phyloP scores from a whole-genome alignment of 179 eudicot species.

The Camellia oleifera region DNA sequence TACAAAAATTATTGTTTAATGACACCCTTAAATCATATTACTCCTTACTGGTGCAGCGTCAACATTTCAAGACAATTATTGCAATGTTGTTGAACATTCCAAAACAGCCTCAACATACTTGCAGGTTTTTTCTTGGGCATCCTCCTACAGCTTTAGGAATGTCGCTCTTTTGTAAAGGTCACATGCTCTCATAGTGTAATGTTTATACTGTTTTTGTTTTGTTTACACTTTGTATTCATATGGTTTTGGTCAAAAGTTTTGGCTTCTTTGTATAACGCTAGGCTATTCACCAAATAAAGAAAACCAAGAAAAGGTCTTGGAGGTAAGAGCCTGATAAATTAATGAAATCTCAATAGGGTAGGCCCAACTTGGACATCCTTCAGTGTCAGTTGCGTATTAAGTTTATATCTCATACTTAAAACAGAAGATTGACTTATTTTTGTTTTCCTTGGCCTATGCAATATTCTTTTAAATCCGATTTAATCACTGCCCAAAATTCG shows the following conservation, averaged over 20 bases:
- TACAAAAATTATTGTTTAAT: background rate
- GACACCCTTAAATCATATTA: background rate
- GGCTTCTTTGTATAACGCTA: background rate
- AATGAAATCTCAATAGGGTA: background rate
- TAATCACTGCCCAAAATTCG: background rate
- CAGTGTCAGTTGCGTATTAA: background rate
- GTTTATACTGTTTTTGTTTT: background rate
- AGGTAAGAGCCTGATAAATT: background rate
- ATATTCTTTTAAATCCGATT: background rate
- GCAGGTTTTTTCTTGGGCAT: background rate
- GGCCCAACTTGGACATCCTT: constrained; percentile 7
- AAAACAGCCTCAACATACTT: background rate
- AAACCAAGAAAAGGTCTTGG: background rate
- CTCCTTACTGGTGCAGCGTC: background rate
- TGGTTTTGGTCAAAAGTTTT: background rate
- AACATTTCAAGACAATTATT: background rate
- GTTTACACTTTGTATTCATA: background rate
- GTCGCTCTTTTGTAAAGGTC: background rate
- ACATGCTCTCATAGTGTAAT: background rate
- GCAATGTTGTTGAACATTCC: background rate
- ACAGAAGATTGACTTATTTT: background rate
- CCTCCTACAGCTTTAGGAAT: background rate
- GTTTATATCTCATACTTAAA: background rate
- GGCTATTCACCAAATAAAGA: background rate
- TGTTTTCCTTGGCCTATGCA: background rate